Evolutionary conservation across 176 grass and related monocot species (phyloP).

Genomic region (Typha latifolia): DNA sequence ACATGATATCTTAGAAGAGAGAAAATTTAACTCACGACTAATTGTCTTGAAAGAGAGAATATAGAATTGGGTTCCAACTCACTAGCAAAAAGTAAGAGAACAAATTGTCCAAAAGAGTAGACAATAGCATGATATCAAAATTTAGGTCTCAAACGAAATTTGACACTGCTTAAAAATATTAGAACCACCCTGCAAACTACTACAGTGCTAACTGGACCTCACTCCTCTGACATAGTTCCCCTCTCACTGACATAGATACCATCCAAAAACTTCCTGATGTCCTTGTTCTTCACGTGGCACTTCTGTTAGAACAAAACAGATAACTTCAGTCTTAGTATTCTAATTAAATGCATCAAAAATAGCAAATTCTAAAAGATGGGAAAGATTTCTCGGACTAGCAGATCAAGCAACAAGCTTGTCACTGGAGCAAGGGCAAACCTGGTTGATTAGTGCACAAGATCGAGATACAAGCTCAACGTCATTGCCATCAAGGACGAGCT

Average conservation of each 20-base stretch:
- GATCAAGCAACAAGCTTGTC: no score
- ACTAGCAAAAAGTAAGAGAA: no score
- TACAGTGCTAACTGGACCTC: constrained; percentile 4
- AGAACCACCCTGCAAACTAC: background rate
- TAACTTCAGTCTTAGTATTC: background rate
- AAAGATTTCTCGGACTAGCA: no score
- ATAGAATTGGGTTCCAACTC: no score
- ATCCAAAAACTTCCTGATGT: constrained; percentile 81
- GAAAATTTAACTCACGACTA: no score
- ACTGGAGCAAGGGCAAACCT: constrained; percentile 19
- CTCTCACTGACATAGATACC: constrained; percentile 80
- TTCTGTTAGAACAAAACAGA: constrained; percentile 25
- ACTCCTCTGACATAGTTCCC: constrained; percentile 39
- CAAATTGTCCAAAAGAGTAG: no score
- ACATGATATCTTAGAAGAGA: no score
- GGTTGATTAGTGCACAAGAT: constrained; percentile 80
- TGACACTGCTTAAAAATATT: no score
- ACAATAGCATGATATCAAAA: no score
- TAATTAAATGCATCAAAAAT: background rate
- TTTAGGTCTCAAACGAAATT: no score
- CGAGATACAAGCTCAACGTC: constrained; percentile 83
- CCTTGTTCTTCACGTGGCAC: constrained; percentile 96
- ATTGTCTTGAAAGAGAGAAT: no score
- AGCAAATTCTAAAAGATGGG: background rate
- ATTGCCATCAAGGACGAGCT: constrained; percentile 78